These are phyloP conservation scores for Talaromyces stipitatus DNA, from an alignment of 495 filamentous ascomycete species.

Conservation along the genomic window DNA sequence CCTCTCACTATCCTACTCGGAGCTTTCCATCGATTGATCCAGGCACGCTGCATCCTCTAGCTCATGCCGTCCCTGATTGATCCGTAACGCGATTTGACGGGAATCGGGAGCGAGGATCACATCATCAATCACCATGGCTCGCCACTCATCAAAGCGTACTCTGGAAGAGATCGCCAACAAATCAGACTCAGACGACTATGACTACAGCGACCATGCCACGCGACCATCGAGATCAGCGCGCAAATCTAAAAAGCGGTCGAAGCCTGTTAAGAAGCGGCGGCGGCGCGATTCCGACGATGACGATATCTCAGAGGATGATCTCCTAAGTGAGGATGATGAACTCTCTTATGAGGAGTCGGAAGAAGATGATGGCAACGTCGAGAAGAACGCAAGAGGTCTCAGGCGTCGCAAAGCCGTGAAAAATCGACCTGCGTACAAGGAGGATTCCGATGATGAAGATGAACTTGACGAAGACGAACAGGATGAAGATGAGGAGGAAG, in stretches of 20 bases:
- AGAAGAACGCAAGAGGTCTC: conserved; percentile 60
- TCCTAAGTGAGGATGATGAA: conserved; percentile 51
- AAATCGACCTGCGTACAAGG: conserved; percentile 35
- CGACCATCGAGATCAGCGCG: conserved; percentile 25
- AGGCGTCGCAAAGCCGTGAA: conserved; percentile 57
- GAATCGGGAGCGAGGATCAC: neutral
- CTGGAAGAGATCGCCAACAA: conserved; percentile 69
- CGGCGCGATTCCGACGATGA: conserved; percentile 52
- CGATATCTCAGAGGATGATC: conserved; percentile 61
- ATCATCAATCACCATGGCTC: conserved; percentile 32
- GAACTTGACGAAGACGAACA: conserved; percentile 14
- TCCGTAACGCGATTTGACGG: neutral
- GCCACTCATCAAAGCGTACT: conserved; percentile 52
- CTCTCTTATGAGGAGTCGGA: conserved; percentile 51
- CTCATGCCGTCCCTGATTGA: neutral
- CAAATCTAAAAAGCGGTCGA: conserved; percentile 36
- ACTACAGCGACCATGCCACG: conserved; percentile 48
- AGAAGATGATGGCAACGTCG: conserved; percentile 56
- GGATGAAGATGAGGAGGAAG: conserved; percentile 15
- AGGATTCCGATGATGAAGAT: conserved; percentile 16
- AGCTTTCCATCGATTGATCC: neutral
- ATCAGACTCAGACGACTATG: conserved; percentile 78
- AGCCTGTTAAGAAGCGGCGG: conserved; percentile 40
- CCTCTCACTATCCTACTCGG: neutral
- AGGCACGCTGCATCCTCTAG: no score